phyloP scores from a whole-genome alignment of 1,284 basidiomycete genomes.

The Malassezia nana region DNA sequence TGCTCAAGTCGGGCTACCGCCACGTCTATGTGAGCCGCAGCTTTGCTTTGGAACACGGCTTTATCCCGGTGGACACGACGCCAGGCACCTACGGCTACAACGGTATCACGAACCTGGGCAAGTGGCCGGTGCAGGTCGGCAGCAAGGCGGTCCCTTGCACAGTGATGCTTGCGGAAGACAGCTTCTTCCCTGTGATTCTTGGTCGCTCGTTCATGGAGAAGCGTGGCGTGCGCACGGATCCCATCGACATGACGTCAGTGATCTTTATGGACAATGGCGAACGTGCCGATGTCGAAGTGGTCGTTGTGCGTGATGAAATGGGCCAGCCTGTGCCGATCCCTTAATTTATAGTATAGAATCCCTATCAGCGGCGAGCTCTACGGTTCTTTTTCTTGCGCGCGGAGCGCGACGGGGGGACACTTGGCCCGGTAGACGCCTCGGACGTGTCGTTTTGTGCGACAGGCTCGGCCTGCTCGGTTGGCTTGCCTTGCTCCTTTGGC shows the following conservation, averaged over 20 bases:
- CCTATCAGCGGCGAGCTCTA: background rate
- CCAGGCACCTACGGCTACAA: slow-evolving; percentile 64
- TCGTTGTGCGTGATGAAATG: slow-evolving; percentile 46
- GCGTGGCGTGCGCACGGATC: slow-evolving; percentile 59
- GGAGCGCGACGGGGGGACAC: background rate
- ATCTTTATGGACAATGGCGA: slow-evolving; percentile 93
- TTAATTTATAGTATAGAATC: slow-evolving; percentile 14
- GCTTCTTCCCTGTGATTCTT: slow-evolving; percentile 90
- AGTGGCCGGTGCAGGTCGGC: slow-evolving; percentile 52
- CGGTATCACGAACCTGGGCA: slow-evolving; percentile 56
- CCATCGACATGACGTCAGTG: slow-evolving; percentile 66
- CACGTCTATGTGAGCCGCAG: slow-evolving; percentile 90
- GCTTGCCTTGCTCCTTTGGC: no score
- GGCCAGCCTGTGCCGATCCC: slow-evolving; percentile 46
- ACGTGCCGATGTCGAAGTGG: slow-evolving; percentile 51
- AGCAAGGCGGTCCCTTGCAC: slow-evolving; percentile 52
- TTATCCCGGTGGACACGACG: slow-evolving; percentile 71
- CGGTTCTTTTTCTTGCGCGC: background rate
- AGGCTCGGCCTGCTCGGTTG: no score
- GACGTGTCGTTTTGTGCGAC: no score
- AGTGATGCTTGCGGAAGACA: slow-evolving; percentile 71
- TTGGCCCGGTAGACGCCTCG: background rate
- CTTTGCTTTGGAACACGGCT: slow-evolving; percentile 78
- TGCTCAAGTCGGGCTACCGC: slow-evolving; percentile 87
- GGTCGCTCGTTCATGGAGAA: slow-evolving; percentile 89